Percentiles rank a stretch among this genome's conserved stretches.
These are phyloP conservation scores for Aspergillus sp. DNA, from an alignment of 2,329 filamentous ascomycete genomes.

Conservation along the genomic window DNA sequence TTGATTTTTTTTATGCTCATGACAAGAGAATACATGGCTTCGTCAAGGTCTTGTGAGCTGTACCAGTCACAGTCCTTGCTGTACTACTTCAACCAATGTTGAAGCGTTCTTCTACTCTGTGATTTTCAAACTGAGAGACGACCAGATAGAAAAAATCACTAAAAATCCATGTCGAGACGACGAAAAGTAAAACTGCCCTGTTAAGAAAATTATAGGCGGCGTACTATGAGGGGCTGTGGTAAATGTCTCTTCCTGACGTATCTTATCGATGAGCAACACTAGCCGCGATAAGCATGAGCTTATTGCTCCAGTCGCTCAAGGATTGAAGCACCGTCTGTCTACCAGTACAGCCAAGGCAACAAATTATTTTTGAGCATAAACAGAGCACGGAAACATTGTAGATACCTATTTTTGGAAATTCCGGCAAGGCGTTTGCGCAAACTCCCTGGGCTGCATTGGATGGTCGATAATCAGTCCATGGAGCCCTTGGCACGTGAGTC, in stretches of 20 bases:
- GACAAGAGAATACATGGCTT: not conserved
- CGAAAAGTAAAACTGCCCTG: not conserved
- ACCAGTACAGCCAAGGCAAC: not conserved
- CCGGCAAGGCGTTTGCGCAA: not conserved
- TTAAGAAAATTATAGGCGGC: not conserved
- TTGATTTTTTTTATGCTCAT: slow-evolving; percentile 4
- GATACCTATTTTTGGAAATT: not conserved
- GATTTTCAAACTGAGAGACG: not conserved
- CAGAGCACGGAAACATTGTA: not conserved
- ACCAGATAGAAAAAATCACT: not conserved
- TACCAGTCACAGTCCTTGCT: not conserved
- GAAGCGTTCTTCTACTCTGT: not conserved
- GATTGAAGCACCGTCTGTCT: not conserved
- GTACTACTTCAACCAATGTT: not conserved
- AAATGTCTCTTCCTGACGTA: not conserved
- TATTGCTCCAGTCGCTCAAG: not conserved
- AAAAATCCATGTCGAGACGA: not conserved
- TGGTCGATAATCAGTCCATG: not conserved
- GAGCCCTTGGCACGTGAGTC: slow-evolving; percentile 1
- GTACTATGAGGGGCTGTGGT: not conserved
- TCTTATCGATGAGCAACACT: not conserved
- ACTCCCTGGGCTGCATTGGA: too few relatives aligned
- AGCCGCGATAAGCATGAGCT: slow-evolving; percentile 3
- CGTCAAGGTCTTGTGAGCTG: not conserved
- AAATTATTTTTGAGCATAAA: not conserved